Evolutionary conservation across 2,329 filamentous ascomycete genomes (phyloP), one percentile per base, ranked within the genome.

Genomic region (Diaporthe destruens): DNA sequence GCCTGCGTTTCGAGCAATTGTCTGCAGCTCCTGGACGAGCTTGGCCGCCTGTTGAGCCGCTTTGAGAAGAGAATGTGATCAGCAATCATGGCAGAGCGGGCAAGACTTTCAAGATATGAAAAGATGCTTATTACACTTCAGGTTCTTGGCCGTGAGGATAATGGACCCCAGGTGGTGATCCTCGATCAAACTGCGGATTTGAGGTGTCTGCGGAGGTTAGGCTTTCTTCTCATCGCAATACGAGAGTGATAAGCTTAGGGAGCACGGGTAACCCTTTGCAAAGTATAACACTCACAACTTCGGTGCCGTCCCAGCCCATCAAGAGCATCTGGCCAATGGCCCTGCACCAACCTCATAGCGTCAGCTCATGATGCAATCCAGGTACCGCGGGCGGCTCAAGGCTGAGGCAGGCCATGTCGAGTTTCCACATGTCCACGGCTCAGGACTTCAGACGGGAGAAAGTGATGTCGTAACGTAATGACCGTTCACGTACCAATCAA

Each of bases 1-100:
- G 25, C 96, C 96, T 73, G 96, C 93, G 82, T 97, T 89, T 79
- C 94, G 93, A 49, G 96, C 96, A 79, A 97, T 96, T 65, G 92
- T 95, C 82, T 99, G 96, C 56, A 99, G 87, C 79, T 98, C 95
- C 79, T 96, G 93, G 39, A 98, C 94, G 54, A 98, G 87, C 79
- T 89, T 90, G 55, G 96, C 95, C 42, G 96, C 95, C 79, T 98
- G 93, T 80, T 97, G 92, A 74, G 95, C 96, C 79, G 95, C 96
- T 98, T 77, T 76, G 65, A 49, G 67, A 11, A 36, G 51, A 42
- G 39, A 42, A 11, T 74, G 75, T 69, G 73, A 75, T 81, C 79
- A 80, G 84, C 76, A 81, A 76, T 32, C 42, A 53, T 71, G 44
- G 51, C 39, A 29, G 51, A 72, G 57, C 55, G 56, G 74, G 36